A percentile compares a stretch with the other conserved stretches of the same genome.
phyloP scores from a whole-genome alignment of 495 filamentous ascomycete species.

The Neurospora sp. region DNA sequence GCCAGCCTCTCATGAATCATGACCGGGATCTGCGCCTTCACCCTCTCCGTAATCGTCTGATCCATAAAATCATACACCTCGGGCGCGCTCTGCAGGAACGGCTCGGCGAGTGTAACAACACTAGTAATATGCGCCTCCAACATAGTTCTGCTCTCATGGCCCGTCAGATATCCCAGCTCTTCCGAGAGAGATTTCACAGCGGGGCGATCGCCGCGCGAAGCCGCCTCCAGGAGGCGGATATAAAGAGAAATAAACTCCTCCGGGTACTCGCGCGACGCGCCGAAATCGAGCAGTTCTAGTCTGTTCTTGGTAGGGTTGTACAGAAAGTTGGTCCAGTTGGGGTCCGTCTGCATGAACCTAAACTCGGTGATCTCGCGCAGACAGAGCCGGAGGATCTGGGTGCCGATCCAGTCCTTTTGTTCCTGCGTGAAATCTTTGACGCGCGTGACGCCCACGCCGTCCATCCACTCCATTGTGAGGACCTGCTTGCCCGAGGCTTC shows the following conservation, averaged over 20 bases:
- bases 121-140: conserved; percentile 74
- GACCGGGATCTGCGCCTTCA: conserved; percentile 73
- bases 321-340: conserved; percentile 99
- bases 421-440: conserved; percentile 59
- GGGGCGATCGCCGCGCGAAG: conserved; percentile 54
- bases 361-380: conserved; percentile 90
- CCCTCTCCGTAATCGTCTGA: conserved; percentile 92
- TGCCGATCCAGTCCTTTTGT: conserved; percentile 87
- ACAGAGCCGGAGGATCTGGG: conserved; percentile 84
- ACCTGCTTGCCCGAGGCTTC: conserved; percentile 82
- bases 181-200: conserved; percentile 61
- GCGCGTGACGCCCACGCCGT: conserved; percentile 82
- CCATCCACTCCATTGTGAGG: conserved; percentile 85
- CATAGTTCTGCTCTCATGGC: conserved; percentile 74
- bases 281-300: conserved; percentile 92
- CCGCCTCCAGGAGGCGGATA: conserved; percentile 65
- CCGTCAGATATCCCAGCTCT: conserved; percentile 83
- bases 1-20: conserved; percentile 84
- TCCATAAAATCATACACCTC: conserved; percentile 84
- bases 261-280: conserved; percentile 71
- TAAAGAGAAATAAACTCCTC: conserved; percentile 69
- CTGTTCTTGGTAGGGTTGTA: conserved; percentile 61
- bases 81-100: conserved; percentile 65
- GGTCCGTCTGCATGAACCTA: conserved; percentile 97
- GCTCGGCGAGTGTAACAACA: conserved; percentile 82